A percentile compares a stretch with the other conserved stretches of the same genome.
Conservation (phyloP, 1,284 basidiomycete species). For the Cronartium quercuum region DNA sequence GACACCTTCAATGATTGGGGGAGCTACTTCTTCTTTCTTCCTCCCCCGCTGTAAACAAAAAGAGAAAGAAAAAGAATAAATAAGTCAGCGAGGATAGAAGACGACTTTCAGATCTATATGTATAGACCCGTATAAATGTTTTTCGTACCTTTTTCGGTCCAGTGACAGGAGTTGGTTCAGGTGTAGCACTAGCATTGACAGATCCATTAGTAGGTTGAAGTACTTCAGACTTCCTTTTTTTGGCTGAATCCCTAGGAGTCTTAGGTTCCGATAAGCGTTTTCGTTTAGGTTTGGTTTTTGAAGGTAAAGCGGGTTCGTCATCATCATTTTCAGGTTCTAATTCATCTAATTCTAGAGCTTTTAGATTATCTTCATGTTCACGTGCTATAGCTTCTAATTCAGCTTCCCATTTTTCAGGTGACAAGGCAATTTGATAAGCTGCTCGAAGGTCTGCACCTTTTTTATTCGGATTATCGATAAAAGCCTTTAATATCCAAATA, state of each 20-base stretch:
- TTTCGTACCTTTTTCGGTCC: slow-evolving; percentile 17
- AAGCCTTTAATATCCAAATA: slow-evolving; percentile 21
- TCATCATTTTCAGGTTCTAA: slow-evolving; percentile 24
- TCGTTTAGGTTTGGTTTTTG: slow-evolving; percentile 23
- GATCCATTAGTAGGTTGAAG: slow-evolving; percentile 9
- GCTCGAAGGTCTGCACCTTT: slow-evolving; percentile 39
- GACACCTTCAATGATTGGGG: slow-evolving; percentile 13
- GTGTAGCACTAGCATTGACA: slow-evolving; percentile 23
- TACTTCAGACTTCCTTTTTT: slow-evolving; percentile 37
- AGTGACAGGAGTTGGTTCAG: slow-evolving; percentile 13
- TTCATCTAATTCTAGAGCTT: slow-evolving; percentile 36
- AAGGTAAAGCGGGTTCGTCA: background rate
- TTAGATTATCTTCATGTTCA: background rate
- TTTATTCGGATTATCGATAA: slow-evolving; percentile 41
- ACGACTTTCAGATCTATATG: background rate
- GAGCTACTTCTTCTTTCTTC: slow-evolving; percentile 31
- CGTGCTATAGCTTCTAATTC: slow-evolving; percentile 30
- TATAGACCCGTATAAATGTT: background rate
- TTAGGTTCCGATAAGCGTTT: slow-evolving; percentile 30
- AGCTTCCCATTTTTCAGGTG: slow-evolving; percentile 40
- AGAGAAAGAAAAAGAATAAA: background rate
- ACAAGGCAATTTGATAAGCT: slow-evolving; percentile 40
- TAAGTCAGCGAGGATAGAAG: background rate
- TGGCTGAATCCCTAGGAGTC: slow-evolving; percentile 4
- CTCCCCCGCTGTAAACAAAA: slow-evolving; percentile 4